These are phyloP conservation scores for Epichloe uncinata DNA, from an alignment of 2,329 filamentous ascomycete species.

Conservation along the genomic window DNA sequence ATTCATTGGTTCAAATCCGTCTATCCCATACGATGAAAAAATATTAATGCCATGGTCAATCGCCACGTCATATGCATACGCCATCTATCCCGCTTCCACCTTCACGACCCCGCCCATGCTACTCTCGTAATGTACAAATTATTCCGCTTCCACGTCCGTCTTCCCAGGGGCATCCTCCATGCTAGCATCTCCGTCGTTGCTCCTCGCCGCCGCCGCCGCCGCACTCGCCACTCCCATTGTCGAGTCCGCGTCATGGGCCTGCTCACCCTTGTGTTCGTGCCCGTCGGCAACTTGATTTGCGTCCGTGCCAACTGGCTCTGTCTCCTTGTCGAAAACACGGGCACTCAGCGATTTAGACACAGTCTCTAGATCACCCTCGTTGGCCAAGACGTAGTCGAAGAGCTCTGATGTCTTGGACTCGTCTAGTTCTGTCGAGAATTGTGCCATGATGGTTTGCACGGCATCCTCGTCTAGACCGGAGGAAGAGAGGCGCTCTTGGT, in stretches of 20 bases:
- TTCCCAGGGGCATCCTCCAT: slow-evolving; percentile 8
- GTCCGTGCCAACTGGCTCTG: not conserved
- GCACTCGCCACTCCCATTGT: too few species aligned
- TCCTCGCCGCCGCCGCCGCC: not conserved
- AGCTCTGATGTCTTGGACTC: too few species aligned
- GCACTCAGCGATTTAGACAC: slow-evolving; percentile 11
- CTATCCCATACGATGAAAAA: too few species aligned
- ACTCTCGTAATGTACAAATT: not conserved
- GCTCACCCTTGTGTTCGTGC: not conserved
- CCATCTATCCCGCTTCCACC: too few species aligned
- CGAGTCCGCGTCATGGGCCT: slow-evolving; percentile 6
- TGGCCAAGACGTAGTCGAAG: slow-evolving; percentile 16
- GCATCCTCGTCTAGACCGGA: slow-evolving; percentile 12
- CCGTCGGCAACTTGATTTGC: not conserved
- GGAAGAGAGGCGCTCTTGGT: slow-evolving; percentile 17
- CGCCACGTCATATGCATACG: too few species aligned
- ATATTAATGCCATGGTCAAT: too few species aligned
- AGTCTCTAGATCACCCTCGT: slow-evolving; percentile 10
- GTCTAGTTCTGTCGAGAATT: slow-evolving; percentile 13
- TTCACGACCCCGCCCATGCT: not conserved
- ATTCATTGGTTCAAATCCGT: too few species aligned
- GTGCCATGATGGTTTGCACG: slow-evolving; percentile 13
- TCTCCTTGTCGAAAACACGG: slow-evolving; percentile 16
- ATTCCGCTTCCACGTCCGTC: not conserved
- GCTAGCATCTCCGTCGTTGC: slow-evolving; percentile 7